Conservation (phyloP, 2,329 filamentous ascomycete species). For the Aureobasidium sp. region DNA sequence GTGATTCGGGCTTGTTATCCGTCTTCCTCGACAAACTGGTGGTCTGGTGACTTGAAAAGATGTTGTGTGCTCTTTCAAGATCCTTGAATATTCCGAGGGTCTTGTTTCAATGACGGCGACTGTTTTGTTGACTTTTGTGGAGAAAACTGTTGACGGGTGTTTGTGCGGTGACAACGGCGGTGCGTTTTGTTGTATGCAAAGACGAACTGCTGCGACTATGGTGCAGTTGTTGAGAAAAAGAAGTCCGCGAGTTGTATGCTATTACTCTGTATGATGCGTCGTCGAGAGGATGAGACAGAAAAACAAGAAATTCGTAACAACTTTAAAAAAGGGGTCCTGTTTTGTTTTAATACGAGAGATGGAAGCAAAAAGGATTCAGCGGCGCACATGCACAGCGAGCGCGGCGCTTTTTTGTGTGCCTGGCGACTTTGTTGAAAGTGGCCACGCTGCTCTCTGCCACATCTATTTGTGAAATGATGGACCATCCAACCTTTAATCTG, state of each 20-base stretch:
- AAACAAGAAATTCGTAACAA: conserved; percentile 1
- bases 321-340: background rate
- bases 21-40: background rate
- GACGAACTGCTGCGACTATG: background rate
- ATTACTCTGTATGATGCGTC: background rate
- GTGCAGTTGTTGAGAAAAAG: background rate
- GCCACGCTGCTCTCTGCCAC: background rate
- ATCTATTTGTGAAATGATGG: background rate
- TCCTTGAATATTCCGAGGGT: background rate
- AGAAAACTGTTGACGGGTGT: conserved; percentile 4
- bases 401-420: conserved; percentile 1
- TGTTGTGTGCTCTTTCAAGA: background rate
- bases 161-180: background rate
- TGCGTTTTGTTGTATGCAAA: background rate
- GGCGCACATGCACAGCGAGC: background rate
- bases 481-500: conserved; percentile 4
- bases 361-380: background rate
- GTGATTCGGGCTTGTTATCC: background rate
- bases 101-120: background rate
- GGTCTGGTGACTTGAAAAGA: background rate
- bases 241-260: background rate
- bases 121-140: conserved; percentile 7
- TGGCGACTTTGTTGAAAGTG: background rate
- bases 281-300: background rate
- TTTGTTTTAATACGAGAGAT: background rate